Conservation (phyloP, 2,329 filamentous ascomycete species). For the Alternaria ventricosa region DNA sequence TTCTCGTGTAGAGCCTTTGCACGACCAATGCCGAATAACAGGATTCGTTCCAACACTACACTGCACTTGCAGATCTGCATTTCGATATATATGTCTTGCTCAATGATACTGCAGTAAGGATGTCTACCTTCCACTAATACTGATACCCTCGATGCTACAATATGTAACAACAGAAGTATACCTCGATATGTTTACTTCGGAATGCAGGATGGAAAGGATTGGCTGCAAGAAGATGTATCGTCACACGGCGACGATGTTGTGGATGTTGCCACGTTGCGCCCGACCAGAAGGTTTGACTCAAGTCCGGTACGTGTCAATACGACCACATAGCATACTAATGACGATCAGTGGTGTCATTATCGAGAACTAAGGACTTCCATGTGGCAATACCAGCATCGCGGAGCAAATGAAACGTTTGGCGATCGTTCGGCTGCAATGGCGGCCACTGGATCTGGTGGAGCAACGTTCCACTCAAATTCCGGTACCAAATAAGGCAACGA, state of each 20-base stretch:
- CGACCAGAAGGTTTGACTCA: background rate
- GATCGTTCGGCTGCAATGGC: background rate
- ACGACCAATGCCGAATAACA: background rate
- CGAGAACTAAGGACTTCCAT: background rate
- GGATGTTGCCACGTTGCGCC: conserved; percentile 24
- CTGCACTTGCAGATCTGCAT: background rate
- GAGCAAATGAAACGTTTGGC: background rate
- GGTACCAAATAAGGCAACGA: conserved; percentile 2
- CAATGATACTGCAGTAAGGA: background rate
- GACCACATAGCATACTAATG: background rate
- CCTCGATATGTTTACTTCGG: background rate
- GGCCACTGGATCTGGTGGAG: background rate
- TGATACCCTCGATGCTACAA: background rate
- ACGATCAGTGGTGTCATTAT: background rate
- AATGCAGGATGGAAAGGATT: background rate
- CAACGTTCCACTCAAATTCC: conserved; percentile 8
- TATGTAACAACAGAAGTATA: background rate
- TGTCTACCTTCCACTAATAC: background rate
- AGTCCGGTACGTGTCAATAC: background rate
- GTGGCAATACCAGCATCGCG: background rate
- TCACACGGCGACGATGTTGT: conserved; percentile 15
- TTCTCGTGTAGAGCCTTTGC: background rate
- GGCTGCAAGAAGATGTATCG: conserved; percentile 3
- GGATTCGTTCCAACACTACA: background rate
- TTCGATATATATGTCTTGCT: background rate